Base-by-base conservation (phyloP, 1,284 basidiomycete species). In the Ceratobasidium papillatum region DNA sequence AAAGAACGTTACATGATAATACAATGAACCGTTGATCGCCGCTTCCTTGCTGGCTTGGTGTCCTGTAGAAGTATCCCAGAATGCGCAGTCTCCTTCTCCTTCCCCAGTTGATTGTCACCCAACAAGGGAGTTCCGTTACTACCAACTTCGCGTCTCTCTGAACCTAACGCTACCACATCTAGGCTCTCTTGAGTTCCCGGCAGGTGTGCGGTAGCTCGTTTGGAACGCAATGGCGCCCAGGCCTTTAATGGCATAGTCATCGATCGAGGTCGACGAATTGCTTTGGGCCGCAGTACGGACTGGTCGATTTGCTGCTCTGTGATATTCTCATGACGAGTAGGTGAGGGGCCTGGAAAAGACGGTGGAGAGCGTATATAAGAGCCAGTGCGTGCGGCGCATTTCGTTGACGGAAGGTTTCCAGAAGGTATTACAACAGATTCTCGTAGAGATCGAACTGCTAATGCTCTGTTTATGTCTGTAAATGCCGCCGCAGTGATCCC, bases 1-100 rank as follows among this genome's bases (percentile, higher is more conserved):
- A 34, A 52, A 2, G 34, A 54, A 27, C 12, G n/a, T 54, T 54
- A 68, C 64, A 68, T 68, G 64, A 68, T 68, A 41, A 68, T 54
- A 38, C 64, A 68, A 54, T 34, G 54, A 56, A 27, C 49, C 11
- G 49, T 54, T 25, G 47, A 45, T 38, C 64, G 19, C 25, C 59
- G 34, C 41, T 43, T 61, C 38, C 38, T 3, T 27, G 36, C 11
- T 32, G 32, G 17, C 17, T 19, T 41, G n/a, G 36, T 3, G 30
- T 25, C 36, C 25, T 43, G 38, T 34, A n/a, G 17, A 25, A 19
- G 59, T 22, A 52, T 27, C 5, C 25, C 56, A 19, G 56, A 30
- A 38, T 59, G 56, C 36, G 34, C 12, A 43, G 36, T 38, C 22
- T 19, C 59, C 41, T 9, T 56, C 11, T 47, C 54, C 30, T 34